These are phyloP conservation scores for Apodospora peruviana DNA, from an alignment of 495 filamentous ascomycete species.

Conservation along the genomic window DNA sequence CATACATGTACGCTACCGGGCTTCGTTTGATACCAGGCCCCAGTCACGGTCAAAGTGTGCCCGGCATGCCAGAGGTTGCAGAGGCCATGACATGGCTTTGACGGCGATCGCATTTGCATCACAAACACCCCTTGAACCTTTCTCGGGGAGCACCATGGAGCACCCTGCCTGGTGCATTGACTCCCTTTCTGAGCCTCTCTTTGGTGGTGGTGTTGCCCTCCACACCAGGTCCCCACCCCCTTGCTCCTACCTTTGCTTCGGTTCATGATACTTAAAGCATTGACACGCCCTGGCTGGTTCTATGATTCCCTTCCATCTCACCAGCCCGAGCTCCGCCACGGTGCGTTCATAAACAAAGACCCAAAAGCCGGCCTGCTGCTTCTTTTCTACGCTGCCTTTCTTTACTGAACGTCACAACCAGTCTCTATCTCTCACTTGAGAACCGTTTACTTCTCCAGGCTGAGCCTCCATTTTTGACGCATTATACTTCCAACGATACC, in stretches of 20 bases:
- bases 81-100: background rate
- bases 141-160: no score
- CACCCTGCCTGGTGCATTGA: background rate
- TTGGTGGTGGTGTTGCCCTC: no score
- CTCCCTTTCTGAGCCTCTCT: background rate
- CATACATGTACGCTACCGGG: no score
- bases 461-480: background rate
- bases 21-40: no score
- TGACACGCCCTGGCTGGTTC: no score
- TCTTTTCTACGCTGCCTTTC: background rate
- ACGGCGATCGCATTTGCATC: conserved; percentile 2
- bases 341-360: background rate
- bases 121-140: background rate
- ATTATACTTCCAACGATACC: background rate
- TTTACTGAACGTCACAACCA: background rate
- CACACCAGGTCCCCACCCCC: no score
- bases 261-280: no score
- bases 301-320: background rate
- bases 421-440: background rate
- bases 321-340: background rate
- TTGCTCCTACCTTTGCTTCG: no score
- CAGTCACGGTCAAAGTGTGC: background rate
- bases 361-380: background rate
- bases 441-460: conserved; percentile 5
- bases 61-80: background rate